Evolutionary conservation across 139 green algal genomes (phyloP).

Genomic region (Chlorella vulgaris): DNA sequence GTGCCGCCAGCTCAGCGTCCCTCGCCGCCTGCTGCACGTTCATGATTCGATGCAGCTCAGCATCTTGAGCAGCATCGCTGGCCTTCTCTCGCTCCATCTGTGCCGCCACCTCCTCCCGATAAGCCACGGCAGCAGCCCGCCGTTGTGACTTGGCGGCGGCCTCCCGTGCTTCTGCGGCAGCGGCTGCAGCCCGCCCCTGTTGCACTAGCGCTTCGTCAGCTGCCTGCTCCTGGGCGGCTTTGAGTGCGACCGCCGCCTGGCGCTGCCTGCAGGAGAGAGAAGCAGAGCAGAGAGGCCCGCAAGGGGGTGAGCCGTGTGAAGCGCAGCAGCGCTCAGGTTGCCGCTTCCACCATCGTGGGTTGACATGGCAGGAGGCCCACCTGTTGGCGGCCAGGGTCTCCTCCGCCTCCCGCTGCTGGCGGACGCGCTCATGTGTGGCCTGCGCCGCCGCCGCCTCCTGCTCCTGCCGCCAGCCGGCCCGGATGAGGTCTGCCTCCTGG

Average conservation of each 20-base stretch:
- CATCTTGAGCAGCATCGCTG: slow-evolving; percentile 17
- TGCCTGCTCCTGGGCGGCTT: slow-evolving; percentile 1
- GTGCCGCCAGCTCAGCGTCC: slow-evolving; percentile 30
- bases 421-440: slow-evolving; percentile 1
- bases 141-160: neutral
- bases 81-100: slow-evolving; percentile 24
- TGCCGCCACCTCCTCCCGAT: slow-evolving; percentile 8
- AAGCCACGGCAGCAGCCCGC: slow-evolving; percentile 2
- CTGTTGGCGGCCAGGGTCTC: slow-evolving; percentile 16
- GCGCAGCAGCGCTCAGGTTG: neutral
- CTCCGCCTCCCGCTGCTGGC: slow-evolving; percentile 1
- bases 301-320: neutral
- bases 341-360: neutral
- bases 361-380: neutral
- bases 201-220: slow-evolving; percentile 17
- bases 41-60: slow-evolving; percentile 18
- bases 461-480: slow-evolving; percentile 24
- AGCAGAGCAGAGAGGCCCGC: no score
- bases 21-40: slow-evolving; percentile 22
- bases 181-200: neutral
- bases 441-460: neutral
- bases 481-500: slow-evolving; percentile 21
- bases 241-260: neutral
- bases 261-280: slow-evolving; percentile 40
- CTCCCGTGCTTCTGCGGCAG: neutral